Evolutionary conservation across 2,329 filamentous ascomycete species (phyloP), one percentile per base, ranked within the genome.

Genomic region (Clarireedia paspali): DNA sequence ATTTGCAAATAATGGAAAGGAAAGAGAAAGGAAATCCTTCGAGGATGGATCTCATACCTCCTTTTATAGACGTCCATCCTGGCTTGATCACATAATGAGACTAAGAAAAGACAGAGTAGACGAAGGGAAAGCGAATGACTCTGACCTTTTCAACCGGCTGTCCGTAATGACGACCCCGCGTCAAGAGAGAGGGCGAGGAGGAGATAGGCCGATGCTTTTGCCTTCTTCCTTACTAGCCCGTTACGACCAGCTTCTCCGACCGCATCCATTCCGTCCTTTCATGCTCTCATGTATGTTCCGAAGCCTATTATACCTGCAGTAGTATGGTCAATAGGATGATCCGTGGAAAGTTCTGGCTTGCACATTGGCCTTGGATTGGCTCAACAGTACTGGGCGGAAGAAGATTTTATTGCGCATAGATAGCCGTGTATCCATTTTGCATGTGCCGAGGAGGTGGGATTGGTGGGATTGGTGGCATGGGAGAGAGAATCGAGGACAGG

Each of bases 41-140:
- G 66, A 71, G 69, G 66, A 70, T 64, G 75, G 77, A 72, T 72
- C 78, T 72, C 70, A 72, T 68, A 66, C 67, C 69, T 71, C 79
- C 73, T 83, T 85, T 85, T 85, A 85, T 85, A 85, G 74, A 76
- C 80, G 76, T 80, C 69, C 67, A 63, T 51, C 44, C 57, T 48
- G 47, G 52, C 58, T 53, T 24, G 26, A 61, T 62, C 55, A 59
- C 59, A 60, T 53, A 56, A 58, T 49, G 59, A 54, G 58, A 56
- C 53, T 60, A 61, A 59, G 58, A 59, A 64, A 60, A 36, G 45
- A 64, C 65, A 66, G 61, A 27, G 46, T 20, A 39, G 26, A 17
- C 9, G 44, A 23, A 26, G 44, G 23, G 24, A 24, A 24, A 24
- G 42, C 9, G 17, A 46, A 47, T 15, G 12, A 24, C 63, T 60